Evolutionary conservation across 2,329 filamentous ascomycete genomes (phyloP).

Genomic region (Myriosclerotinia duriaeana): DNA sequence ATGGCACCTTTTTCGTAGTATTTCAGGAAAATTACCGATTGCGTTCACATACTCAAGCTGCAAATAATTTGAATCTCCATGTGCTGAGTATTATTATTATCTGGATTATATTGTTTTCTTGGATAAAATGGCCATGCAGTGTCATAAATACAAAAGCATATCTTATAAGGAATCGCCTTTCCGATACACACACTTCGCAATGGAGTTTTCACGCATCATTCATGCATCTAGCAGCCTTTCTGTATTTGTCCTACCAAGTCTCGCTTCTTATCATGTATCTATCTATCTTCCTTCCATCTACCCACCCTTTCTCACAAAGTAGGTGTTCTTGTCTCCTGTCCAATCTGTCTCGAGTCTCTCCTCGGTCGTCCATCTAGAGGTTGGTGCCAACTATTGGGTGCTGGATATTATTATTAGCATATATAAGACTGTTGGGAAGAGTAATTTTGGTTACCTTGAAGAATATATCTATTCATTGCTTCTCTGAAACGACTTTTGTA

Average conservation of each 20-base stretch:
- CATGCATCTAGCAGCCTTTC: background rate
- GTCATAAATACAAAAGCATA: background rate
- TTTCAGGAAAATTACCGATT: background rate
- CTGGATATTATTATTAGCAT: constrained; percentile 14
- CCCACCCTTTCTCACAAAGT: background rate
- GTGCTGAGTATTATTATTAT: background rate
- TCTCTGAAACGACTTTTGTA: constrained; percentile 95
- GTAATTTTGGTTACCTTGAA: constrained; percentile 35
- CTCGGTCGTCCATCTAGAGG: constrained; percentile 22
- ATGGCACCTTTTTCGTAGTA: background rate
- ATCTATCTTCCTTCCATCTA: too few relatives aligned
- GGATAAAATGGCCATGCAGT: background rate
- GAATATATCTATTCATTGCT: constrained; percentile 84
- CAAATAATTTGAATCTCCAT: background rate
- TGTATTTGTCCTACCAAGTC: background rate
- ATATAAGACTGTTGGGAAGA: background rate
- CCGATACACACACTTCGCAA: background rate
- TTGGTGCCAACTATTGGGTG: constrained; percentile 32
- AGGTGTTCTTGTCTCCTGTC: constrained; percentile 2
- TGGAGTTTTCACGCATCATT: background rate
- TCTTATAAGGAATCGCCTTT: background rate
- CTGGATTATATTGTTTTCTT: background rate
- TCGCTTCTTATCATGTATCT: background rate
- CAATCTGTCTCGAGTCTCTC: constrained; percentile 22
- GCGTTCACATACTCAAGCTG: too few relatives aligned